A percentile compares a stretch with the other conserved stretches of the same genome.
Evolutionary conservation across 257 asterid genomes (phyloP).

Genomic region (Fraxinus anomala): DNA sequence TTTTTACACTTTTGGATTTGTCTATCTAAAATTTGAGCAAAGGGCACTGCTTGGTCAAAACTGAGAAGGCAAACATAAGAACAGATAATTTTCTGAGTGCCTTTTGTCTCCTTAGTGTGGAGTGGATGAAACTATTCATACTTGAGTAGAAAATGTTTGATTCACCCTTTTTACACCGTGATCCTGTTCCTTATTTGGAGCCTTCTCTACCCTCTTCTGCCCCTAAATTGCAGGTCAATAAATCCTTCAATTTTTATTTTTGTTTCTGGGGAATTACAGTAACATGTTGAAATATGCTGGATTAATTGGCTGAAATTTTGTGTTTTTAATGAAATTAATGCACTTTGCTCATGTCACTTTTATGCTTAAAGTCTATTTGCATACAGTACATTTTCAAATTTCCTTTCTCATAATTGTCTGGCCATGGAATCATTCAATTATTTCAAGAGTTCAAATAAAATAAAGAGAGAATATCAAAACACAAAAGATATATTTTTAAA

Average conservation of each 20-base stretch:
- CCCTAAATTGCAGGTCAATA: neutral
- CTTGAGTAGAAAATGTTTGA: slow-evolving; percentile 11
- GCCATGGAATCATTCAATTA: no score
- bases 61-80: no score
- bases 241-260: neutral
- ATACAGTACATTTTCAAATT: no score
- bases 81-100: slow-evolving; percentile 27
- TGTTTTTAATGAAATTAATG: neutral
- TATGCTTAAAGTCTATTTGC: no score
- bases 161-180: neutral
- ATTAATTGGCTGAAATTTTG: neutral
- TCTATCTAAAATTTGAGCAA: neutral
- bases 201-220: neutral
- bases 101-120: slow-evolving; percentile 43
- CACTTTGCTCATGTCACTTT: neutral
- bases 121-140: slow-evolving; percentile 20
- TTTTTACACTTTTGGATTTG: slow-evolving; percentile 21
- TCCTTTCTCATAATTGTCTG: no score
- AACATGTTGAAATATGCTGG: neutral
- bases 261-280: neutral
- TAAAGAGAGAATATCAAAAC: no score
- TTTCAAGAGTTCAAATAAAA: no score
- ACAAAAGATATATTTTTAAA: no score
- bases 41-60: no score
- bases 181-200: neutral